Conservation (phyloP, 1,284 basidiomycete species). For the Tilletia horrida region DNA sequence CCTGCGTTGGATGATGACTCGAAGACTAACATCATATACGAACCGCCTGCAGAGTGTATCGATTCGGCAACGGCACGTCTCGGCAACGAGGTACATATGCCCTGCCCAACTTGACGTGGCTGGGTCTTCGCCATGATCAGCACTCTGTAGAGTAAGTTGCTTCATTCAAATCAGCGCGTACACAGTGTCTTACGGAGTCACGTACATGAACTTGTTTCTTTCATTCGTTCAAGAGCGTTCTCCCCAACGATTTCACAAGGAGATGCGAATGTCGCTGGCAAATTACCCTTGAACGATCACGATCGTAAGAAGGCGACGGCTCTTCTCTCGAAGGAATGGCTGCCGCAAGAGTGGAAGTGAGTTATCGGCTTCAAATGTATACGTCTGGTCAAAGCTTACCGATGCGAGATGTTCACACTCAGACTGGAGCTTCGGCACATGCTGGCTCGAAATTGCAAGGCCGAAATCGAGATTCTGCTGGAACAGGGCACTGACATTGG, state of each 20-base stretch:
- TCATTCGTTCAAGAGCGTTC: too few species aligned
- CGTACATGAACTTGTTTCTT: too few species aligned
- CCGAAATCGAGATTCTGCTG: constrained; percentile 35
- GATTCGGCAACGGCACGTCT: constrained; percentile 9
- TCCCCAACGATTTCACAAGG: too few species aligned
- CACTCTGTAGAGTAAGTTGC: too few species aligned
- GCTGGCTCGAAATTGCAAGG: constrained; percentile 36
- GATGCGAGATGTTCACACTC: background rate
- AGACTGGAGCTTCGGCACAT: constrained; percentile 24
- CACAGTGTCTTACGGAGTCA: too few species aligned
- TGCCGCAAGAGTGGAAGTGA: background rate
- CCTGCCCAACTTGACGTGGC: constrained; percentile 18
- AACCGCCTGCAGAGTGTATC: background rate
- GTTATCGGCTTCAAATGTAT: background rate
- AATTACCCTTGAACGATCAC: constrained; percentile 10
- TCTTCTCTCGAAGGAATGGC: constrained; percentile 20
- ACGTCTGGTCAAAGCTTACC: background rate
- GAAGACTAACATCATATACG: background rate
- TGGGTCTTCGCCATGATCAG: constrained; percentile 22
- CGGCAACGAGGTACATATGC: background rate
- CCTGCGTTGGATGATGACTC: background rate
- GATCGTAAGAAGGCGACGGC: constrained; percentile 31
- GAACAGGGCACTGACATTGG: too few species aligned
- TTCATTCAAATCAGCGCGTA: too few species aligned
- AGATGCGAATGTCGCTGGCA: background rate